These are phyloP conservation scores for Blastomyces silverae DNA, from an alignment of 2,329 filamentous ascomycete species.

Conservation along the genomic window DNA sequence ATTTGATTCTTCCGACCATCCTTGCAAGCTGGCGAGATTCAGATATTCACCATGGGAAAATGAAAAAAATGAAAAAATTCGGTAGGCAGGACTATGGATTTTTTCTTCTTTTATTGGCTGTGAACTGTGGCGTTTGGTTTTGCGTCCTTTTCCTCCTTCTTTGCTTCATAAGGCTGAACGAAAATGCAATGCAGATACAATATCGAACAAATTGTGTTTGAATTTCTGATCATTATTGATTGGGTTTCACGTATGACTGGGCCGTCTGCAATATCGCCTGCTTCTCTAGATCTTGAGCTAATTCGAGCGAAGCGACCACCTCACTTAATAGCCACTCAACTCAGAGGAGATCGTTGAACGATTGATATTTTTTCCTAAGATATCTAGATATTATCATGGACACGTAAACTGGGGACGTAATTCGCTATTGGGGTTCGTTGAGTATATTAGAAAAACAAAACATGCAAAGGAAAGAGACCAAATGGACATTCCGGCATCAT, in stretches of 20 bases:
- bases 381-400: background rate
- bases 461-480: background rate
- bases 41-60: background rate
- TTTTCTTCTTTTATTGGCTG: background rate
- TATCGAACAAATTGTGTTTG: background rate
- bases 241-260: background rate
- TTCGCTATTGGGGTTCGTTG: background rate
- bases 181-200: background rate
- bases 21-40: background rate
- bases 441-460: background rate
- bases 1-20: background rate
- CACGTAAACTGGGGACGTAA: background rate
- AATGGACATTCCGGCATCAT: background rate
- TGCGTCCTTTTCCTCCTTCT: background rate
- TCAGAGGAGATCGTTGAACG: background rate
- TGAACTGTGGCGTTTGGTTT: background rate
- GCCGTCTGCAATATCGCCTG: background rate
- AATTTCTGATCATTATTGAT: background rate
- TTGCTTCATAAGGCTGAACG: background rate
- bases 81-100: background rate
- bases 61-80: background rate
- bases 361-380: background rate
- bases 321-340: background rate
- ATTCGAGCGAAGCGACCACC: background rate
- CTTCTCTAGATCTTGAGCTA: background rate